Evolutionary conservation across 352 stramenopile species (phyloP).

Genomic region (Phytophthora niederhauseri): DNA sequence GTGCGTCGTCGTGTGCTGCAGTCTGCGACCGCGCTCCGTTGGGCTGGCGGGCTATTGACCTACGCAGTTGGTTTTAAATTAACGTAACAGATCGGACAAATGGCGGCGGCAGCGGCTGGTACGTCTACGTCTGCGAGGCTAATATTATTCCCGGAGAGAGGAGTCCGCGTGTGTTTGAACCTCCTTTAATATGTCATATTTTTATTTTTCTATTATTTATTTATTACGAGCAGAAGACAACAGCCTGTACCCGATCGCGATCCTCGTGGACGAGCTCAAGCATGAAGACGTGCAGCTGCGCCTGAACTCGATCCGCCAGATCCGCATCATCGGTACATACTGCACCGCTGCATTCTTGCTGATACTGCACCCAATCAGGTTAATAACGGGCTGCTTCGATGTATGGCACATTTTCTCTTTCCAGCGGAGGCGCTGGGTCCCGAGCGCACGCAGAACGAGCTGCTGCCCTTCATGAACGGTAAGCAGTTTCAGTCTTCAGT

Average conservation of each 20-base stretch:
- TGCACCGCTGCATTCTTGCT: neutral
- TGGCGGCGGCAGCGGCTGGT: slow-evolving; percentile 43
- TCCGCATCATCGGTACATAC: slow-evolving; percentile 87
- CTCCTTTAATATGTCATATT: slow-evolving; percentile 28
- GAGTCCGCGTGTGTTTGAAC: neutral
- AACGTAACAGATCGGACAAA: slow-evolving; percentile 29
- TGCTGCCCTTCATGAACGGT: slow-evolving; percentile 98
- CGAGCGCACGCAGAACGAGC: slow-evolving; percentile 93
- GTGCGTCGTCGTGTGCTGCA: slow-evolving; percentile 4
- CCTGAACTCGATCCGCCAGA: slow-evolving; percentile 92
- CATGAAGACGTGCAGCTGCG: slow-evolving; percentile 93
- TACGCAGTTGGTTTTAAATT: neutral
- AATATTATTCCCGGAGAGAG: slow-evolving; percentile 10
- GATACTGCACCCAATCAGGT: neutral
- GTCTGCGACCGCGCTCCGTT: neutral
- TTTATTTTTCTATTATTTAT: neutral
- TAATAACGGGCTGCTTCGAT: slow-evolving; percentile 18
- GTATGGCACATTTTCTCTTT: slow-evolving; percentile 1
- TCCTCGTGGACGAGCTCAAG: slow-evolving; percentile 93
- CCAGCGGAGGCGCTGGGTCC: slow-evolving; percentile 88
- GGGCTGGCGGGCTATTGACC: neutral
- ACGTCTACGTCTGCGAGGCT: slow-evolving; percentile 19
- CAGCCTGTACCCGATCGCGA: slow-evolving; percentile 88
- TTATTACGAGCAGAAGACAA: slow-evolving; percentile 52
- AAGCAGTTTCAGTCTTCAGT: neutral